These are phyloP conservation scores for Grigorovia humatica DNA, from an alignment of 805 yeast genomes.

Conservation along the genomic window DNA sequence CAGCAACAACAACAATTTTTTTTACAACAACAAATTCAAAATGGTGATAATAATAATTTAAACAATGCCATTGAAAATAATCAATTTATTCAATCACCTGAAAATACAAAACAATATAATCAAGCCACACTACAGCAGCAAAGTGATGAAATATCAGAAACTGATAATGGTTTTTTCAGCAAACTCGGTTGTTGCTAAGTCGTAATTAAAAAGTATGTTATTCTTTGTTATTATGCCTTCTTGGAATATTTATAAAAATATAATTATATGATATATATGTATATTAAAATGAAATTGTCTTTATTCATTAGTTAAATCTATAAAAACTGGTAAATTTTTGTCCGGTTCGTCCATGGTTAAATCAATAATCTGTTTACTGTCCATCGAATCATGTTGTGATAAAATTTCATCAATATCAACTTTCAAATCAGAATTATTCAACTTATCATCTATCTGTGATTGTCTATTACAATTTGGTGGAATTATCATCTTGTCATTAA, in stretches of 20 bases:
- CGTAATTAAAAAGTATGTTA: too few species aligned
- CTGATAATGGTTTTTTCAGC: constrained; percentile 26
- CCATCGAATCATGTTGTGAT: constrained; percentile 6
- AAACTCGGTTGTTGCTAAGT: constrained; percentile 29
- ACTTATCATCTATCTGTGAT: neutral
- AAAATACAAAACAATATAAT: neutral
- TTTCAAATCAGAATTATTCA: constrained; percentile 2
- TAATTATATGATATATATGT: neutral
- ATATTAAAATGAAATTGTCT: neutral
- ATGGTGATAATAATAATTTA: neutral
- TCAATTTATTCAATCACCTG: neutral
- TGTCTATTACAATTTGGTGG: too few species aligned
- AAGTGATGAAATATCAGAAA: constrained; percentile 13
- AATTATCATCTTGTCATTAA: too few species aligned
- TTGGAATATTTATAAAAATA: neutral
- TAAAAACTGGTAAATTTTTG: constrained; percentile 5
- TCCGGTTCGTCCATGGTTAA: constrained; percentile 9
- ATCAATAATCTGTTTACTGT: constrained; percentile 12
- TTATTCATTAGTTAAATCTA: constrained; percentile 11
- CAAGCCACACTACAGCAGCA: neutral
- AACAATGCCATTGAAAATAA: neutral
- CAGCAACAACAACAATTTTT: constrained; percentile 7
- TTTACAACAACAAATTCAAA: too few species aligned
- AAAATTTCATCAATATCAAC: constrained; percentile 7
- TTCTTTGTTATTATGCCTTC: too few species aligned